Evolutionary conservation across 2,329 filamentous ascomycete genomes (phyloP).

Genomic region (Fusarium sp.): DNA sequence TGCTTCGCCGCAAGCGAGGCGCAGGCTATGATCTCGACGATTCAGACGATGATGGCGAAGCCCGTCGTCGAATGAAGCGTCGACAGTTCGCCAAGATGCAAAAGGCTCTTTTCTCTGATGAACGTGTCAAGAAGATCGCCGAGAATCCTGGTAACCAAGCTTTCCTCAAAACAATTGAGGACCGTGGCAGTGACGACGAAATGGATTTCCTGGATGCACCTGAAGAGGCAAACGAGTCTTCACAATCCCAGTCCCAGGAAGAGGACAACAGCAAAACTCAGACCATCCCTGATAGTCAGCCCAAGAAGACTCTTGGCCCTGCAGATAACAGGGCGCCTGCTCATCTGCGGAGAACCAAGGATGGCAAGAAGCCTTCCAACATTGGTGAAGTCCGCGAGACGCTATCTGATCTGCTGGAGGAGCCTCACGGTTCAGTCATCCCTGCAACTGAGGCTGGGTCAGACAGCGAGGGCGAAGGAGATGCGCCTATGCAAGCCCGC

Average conservation of each 20-base stretch:
- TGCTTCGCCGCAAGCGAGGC: slow-evolving; percentile 85
- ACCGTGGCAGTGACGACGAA: slow-evolving; percentile 81
- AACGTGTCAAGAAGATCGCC: slow-evolving; percentile 91
- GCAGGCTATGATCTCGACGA: slow-evolving; percentile 89
- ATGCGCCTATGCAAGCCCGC: slow-evolving; percentile 38
- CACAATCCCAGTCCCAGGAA: slow-evolving; percentile 55
- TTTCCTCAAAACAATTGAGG: slow-evolving; percentile 91
- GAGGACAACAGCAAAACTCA: slow-evolving; percentile 52
- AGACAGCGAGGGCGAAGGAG: slow-evolving; percentile 60
- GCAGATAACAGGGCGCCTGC: slow-evolving; percentile 69
- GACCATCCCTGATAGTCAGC: slow-evolving; percentile 68
- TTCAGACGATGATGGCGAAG: slow-evolving; percentile 88
- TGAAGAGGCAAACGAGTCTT: slow-evolving; percentile 50
- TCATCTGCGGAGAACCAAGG: slow-evolving; percentile 73
- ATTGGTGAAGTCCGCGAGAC: slow-evolving; percentile 87
- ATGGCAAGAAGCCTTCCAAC: slow-evolving; percentile 77
- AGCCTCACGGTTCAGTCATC: slow-evolving; percentile 68
- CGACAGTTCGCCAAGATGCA: slow-evolving; percentile 93
- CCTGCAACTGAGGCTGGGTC: slow-evolving; percentile 58
- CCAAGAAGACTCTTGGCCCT: slow-evolving; percentile 56
- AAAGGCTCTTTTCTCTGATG: slow-evolving; percentile 87
- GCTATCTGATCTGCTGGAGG: slow-evolving; percentile 86
- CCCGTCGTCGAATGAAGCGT: slow-evolving; percentile 84
- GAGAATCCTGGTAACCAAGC: slow-evolving; percentile 90
- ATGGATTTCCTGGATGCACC: slow-evolving; percentile 78